Base-by-base conservation (phyloP, 805 yeast genomes). In the Metschnikowia borealis region DNA sequence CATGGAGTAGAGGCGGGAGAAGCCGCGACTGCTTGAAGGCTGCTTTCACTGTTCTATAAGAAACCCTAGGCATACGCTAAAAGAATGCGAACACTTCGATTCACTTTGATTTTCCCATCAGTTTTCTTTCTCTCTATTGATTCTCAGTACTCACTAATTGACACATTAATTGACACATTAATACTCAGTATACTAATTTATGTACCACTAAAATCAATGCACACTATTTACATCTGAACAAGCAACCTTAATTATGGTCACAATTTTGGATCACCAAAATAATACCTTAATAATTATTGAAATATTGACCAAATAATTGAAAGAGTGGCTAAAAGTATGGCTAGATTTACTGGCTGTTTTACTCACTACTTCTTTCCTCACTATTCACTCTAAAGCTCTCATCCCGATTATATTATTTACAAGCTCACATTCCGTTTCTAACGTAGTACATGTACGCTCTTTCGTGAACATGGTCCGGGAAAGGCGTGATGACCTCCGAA, bases 391-490 rank as follows among this genome's bases (percentile, higher is more conserved):
- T 26, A 26, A 26, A 26, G 10, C 29, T 26, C 5, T 26, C 29
- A 26, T 26, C 29, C 29, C 29, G 29, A 26, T 26, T 26, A 26
- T 26, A 26, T 26, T 26, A 57, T 57, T 38, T 57, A 55, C 59
- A 57, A 60, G 54, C 44, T 59, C 65, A 74, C 71, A 72, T 57
- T 48, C 91, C 88, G 64, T 81, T 83, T 78, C 90, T 84, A 46
- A 81, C 81, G 71, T 92, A 92, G 81, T 85, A 90, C 94, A 90
- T 87, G 77, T 87, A 91, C 38, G 97, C 96, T 68, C 96, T 83
- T 73, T 91, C 94, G 63, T 92, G 97, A 57, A 84, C 82, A 52
- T 83, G 84, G 54, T 82, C 76, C 36, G 85, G 84, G 68, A 85
- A 89, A 48, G 99, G 99, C 50, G 96, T 77, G 55, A 94, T 87